A percentile compares a stretch with the other conserved stretches of the same genome.
Evolutionary conservation across 1,284 basidiomycete genomes (phyloP).

Genomic region (Earliella scabrosa): DNA sequence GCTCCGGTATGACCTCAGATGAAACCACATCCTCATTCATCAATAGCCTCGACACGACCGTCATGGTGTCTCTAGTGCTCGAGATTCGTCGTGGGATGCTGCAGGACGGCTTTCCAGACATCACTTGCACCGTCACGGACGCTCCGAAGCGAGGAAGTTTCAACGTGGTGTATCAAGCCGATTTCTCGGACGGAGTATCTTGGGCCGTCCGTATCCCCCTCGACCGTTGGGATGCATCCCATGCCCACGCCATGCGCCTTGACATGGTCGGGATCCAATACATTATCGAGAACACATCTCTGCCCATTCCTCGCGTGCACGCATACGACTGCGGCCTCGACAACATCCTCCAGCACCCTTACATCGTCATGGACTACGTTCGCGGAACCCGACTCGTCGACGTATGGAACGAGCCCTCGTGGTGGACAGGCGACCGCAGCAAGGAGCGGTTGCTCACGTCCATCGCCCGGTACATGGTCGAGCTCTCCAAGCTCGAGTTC

Average conservation of each 20-base stretch:
- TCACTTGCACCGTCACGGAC: neutral
- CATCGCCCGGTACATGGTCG: constrained; percentile 3
- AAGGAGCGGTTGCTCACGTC: constrained; percentile 1
- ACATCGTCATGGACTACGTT: neutral
- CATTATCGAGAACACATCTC: neutral
- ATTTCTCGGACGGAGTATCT: neutral
- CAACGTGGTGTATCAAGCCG: neutral
- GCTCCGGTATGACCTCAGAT: too few relatives aligned
- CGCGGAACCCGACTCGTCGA: constrained; percentile 1
- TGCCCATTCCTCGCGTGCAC: constrained; percentile 1
- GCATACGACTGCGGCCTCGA: neutral
- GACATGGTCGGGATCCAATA: neutral
- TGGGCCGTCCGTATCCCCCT: neutral
- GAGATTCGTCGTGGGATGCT: too few relatives aligned
- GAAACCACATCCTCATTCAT: too few relatives aligned
- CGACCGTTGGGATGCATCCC: neutral
- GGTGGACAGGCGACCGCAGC: constrained; percentile 3
- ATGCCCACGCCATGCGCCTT: neutral
- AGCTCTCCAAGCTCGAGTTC: constrained; percentile 5
- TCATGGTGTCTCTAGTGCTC: too few relatives aligned
- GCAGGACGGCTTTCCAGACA: neutral
- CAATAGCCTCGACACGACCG: too few relatives aligned
- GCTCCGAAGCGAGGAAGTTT: neutral
- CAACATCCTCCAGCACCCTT: neutral
- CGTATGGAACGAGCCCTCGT: constrained; percentile 4